Evolutionary conservation across 352 stramenopile genomes (phyloP), one percentile per base, ranked within the genome.

Genomic region (Globisporangium nodosum): DNA sequence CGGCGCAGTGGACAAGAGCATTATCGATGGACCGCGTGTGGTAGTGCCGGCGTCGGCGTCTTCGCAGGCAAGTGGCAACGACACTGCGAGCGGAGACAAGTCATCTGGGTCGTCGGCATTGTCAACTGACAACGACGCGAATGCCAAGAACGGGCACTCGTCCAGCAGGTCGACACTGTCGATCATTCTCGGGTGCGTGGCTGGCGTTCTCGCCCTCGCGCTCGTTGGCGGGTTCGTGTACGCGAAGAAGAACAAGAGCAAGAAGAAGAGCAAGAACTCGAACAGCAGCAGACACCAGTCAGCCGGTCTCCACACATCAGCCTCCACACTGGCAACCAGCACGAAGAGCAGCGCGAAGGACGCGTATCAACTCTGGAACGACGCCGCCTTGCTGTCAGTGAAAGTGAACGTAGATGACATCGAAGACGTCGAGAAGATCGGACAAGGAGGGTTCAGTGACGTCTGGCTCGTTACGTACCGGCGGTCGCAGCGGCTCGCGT

Each of bases 381-480:
- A 81, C 16, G 55, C 72, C 20, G 61, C 81, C 24, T 55, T 80
- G 43, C 40, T 80, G 21, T 70, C 68, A 2, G 33, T 80, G 20
- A 68, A 75, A 47, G 58, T 80, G 0, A 74, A 76, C 30, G 56
- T 64, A 15, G 61, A 81, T 33, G 72, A 84, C 33, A 64, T 84
- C 18, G 52, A 70, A 49, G 74, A 81, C 21, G 42, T 85, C 0
- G 50, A 58, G 1, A 65, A 66, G 21, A 66, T 85, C 20, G 70
- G 63, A 5, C 49, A 56, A 12, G 72, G 70, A 16, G 65, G 65
- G 0, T 73, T 73, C 15, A 49, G 63, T 1, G 59, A 81, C 6
- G 70, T 84, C 5, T 79, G 70, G 46, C 62, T 81, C 0, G 69
- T 68, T 0, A 76, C 65, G 24, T 79, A 76, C 33, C 71, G 74